phyloP scores from a whole-genome alignment of 2,329 filamentous ascomycete species.

The Colletotrichum sp. region DNA sequence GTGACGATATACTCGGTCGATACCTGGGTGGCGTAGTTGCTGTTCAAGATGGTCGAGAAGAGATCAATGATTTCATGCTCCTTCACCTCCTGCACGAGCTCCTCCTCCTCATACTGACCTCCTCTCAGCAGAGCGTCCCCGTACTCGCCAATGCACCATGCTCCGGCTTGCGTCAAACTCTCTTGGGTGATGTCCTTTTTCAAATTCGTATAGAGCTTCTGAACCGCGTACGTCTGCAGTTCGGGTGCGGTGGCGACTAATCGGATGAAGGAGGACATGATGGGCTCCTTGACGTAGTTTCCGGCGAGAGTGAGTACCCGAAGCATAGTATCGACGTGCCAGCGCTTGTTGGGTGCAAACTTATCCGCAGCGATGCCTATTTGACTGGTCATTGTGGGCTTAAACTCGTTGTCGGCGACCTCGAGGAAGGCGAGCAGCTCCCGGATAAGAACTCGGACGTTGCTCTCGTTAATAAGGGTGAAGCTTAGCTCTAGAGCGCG shows the following conservation, averaged over 20 bases:
- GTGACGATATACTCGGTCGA: conserved; percentile 97
- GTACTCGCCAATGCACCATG: conserved; percentile 98
- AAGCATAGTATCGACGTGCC: conserved; percentile 98
- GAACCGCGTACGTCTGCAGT: conserved; percentile 93
- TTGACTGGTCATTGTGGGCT: conserved; percentile 96
- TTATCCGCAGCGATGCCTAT: conserved; percentile 97
- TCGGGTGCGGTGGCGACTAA: conserved; percentile 94
- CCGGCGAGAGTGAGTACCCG: conserved; percentile 91
- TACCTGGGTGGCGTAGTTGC: conserved; percentile 89
- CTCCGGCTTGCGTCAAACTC: conserved; percentile 87
- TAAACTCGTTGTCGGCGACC: conserved; percentile 98
- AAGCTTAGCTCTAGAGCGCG: conserved; percentile 97
- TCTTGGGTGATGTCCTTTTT: conserved; percentile 99
- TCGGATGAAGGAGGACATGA: conserved; percentile 94
- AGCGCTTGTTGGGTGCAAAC: conserved; percentile 95
- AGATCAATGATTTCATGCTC: conserved; percentile 92
- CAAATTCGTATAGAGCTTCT: conserved; percentile 88
- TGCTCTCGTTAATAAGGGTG: conserved; percentile 95
- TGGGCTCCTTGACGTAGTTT: conserved; percentile 97
- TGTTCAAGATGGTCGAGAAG: conserved; percentile 91
- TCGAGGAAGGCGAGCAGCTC: conserved; percentile 95
- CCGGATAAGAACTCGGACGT: conserved; percentile 90
- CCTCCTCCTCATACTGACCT: conserved; percentile 93
- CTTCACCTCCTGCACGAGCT: conserved; percentile 79
- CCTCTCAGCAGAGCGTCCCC: conserved; percentile 88